A percentile compares a stretch with the other conserved stretches of the same genome.
Conservation (phyloP, 352 stramenopile genomes). For the Globisporangium spiculum region DNA sequence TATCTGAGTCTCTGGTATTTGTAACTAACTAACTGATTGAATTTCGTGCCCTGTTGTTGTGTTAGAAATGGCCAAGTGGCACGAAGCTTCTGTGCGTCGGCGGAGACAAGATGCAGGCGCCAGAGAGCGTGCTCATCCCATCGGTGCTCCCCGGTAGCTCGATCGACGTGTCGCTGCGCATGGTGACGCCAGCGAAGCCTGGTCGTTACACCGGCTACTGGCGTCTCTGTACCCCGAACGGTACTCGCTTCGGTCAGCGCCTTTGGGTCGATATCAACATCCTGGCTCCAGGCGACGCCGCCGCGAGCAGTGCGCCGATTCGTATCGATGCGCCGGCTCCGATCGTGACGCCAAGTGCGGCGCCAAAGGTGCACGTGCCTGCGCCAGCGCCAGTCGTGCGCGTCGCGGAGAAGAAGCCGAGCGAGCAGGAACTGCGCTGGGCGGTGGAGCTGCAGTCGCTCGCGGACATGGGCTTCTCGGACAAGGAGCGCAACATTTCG, state of each 20-base stretch:
- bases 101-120: conserved; percentile 71
- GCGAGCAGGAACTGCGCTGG: conserved; percentile 49
- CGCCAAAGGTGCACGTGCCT: conserved; percentile 23
- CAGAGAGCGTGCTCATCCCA: conserved; percentile 69
- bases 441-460: conserved; percentile 40
- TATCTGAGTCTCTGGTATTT: neutral
- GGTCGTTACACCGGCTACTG: conserved; percentile 88
- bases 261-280: conserved; percentile 84
- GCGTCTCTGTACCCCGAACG: conserved; percentile 76
- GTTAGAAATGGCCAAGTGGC: conserved; percentile 69
- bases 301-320: conserved; percentile 32
- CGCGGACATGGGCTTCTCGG: conserved; percentile 69
- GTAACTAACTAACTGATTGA: neutral
- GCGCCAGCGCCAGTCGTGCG: conserved; percentile 27
- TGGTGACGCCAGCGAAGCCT: conserved; percentile 38
- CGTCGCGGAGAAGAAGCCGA: conserved; percentile 21
- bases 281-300: conserved; percentile 51
- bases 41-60: neutral
- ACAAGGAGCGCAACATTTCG: conserved; percentile 48
- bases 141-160: conserved; percentile 60
- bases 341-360: conserved; percentile 22
- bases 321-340: conserved; percentile 32
- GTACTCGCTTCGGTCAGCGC: conserved; percentile 83
- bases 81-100: conserved; percentile 66
- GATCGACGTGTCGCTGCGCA: conserved; percentile 74